Percentiles rank a stretch among this genome's conserved stretches.
Evolutionary conservation across 495 filamentous ascomycete genomes (phyloP).

Genomic region (Cudoniella acicularis): DNA sequence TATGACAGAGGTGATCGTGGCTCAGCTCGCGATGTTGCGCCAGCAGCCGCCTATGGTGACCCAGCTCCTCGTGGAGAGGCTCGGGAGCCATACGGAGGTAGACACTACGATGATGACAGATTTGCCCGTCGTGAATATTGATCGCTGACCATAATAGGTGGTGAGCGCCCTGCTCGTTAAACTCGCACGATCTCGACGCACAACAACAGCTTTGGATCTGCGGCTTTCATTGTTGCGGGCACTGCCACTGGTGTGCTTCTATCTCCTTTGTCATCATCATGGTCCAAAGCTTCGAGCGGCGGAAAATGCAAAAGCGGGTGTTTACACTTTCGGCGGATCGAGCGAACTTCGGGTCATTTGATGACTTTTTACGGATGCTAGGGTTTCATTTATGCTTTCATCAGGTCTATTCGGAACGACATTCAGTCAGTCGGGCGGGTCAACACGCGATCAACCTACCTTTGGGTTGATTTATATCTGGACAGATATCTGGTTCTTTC

Average conservation of each 20-base stretch:
- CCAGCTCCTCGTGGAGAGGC: slow-evolving; percentile 57
- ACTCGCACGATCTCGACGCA: slow-evolving; percentile 23
- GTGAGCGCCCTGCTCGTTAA: slow-evolving; percentile 31
- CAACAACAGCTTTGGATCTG: slow-evolving; percentile 27
- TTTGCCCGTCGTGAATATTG: slow-evolving; percentile 26
- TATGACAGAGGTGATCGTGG: slow-evolving; percentile 48
- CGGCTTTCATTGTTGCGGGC: slow-evolving; percentile 30
- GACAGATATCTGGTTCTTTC: slow-evolving; percentile 22
- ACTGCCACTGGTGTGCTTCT: slow-evolving; percentile 22
- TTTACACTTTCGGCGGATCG: slow-evolving; percentile 25
- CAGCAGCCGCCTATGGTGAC: slow-evolving; percentile 50
- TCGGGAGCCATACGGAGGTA: slow-evolving; percentile 57
- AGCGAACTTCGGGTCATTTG: slow-evolving; percentile 19
- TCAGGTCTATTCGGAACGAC: slow-evolving; percentile 22
- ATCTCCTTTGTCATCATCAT: slow-evolving; percentile 26
- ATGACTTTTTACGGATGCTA: slow-evolving; percentile 23
- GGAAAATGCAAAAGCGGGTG: slow-evolving; percentile 25
- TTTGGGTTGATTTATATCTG: slow-evolving; percentile 18
- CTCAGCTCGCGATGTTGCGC: slow-evolving; percentile 44
- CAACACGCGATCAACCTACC: slow-evolving; percentile 19
- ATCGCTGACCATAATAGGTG: slow-evolving; percentile 27
- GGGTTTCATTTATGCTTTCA: slow-evolving; percentile 24
- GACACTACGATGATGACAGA: slow-evolving; percentile 48
- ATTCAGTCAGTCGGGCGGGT: slow-evolving; percentile 23
- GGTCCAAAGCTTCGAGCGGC: slow-evolving; percentile 29